These are phyloP conservation scores for Diaporthe capsici DNA, from an alignment of 2,329 filamentous ascomycete genomes.

Conservation along the genomic window DNA sequence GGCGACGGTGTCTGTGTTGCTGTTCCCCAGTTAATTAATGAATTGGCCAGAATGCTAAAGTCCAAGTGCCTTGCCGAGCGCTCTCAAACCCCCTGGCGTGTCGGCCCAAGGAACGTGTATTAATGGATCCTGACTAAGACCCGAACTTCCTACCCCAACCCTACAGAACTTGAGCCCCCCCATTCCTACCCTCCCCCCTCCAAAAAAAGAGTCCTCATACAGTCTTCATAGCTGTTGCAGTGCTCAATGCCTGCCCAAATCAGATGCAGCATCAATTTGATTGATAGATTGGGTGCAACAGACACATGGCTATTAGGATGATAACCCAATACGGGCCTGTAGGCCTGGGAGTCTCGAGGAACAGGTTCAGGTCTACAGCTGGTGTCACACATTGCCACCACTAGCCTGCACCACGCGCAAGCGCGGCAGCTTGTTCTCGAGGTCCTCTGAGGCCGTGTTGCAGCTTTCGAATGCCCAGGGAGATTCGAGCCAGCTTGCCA, in stretches of 20 bases:
- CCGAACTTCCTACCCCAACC: not conserved
- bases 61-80: slow-evolving; percentile 31
- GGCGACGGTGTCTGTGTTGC: slow-evolving; percentile 20
- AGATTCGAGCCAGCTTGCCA: not conserved
- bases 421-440: not conserved
- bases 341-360: not conserved
- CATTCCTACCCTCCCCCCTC: too few relatives aligned
- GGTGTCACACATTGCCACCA: not conserved
- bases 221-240: not conserved
- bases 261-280: too few relatives aligned
- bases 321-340: too few relatives aligned
- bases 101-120: slow-evolving; percentile 17
- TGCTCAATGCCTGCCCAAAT: not conserved
- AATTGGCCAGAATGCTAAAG: slow-evolving; percentile 31
- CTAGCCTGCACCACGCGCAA: not conserved
- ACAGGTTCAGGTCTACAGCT: not conserved
- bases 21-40: slow-evolving; percentile 9
- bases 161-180: not conserved
- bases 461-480: not conserved
- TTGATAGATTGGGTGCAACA: not conserved
- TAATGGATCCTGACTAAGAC: slow-evolving; percentile 36
- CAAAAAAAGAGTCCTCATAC: not conserved
- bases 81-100: slow-evolving; percentile 34
- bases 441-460: too few relatives aligned
- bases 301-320: not conserved